Base-by-base conservation (phyloP, 192 early-diverging fungal species). In the Lobulomyces angularis region DNA sequence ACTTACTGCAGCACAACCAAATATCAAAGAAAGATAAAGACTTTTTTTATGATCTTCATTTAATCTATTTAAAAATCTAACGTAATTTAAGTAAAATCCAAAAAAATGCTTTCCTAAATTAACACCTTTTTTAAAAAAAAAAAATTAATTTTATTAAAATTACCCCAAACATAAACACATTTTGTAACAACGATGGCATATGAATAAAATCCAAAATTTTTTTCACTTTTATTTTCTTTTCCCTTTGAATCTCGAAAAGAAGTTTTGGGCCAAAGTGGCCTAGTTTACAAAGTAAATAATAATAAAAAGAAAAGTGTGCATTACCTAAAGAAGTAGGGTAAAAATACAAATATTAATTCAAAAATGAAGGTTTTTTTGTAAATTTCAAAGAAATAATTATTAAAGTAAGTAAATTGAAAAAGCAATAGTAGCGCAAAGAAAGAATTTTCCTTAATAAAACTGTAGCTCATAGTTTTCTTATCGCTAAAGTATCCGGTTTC, bases 81-180 rank as follows among this genome's bases (percentile, higher is more conserved):
- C 51, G 22, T 54, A 54, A 40, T 54, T 54, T 25, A 54, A 38
- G 36, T 43, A 54, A 23, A 32, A 55, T 8, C 51, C 32, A 40
- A 28, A 19, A 25, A n/a, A 14, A 18, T 20, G 8, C 35, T 8
- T 12, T 44, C 42, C 34, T 41, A 21, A 54, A 55, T 36, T 54
- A 54, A 33, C 45, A 32, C n/a, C 31, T 12, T 12, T 12, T 32
- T 12, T 32, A 32, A 12, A 12, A 12, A 12, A 12, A 12, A 12
- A 16, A 32, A 12, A 32, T 12, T 32, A 32, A 12, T 12, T 32
- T 16, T 12, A n/a, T 16, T 32, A 12, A 32, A 40, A 36, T 54
- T 54, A n/a, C 50, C 52, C 52, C 52, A 54, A 3, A 54, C 56
- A 40, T 54, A 54, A 20, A 54, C 52, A 22, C 37, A 14, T 51